Percentiles rank a stretch among this genome's conserved stretches.
These are phyloP conservation scores for Penicillium palitans DNA, from an alignment of 2,329 filamentous ascomycete species.

Conservation along the genomic window DNA sequence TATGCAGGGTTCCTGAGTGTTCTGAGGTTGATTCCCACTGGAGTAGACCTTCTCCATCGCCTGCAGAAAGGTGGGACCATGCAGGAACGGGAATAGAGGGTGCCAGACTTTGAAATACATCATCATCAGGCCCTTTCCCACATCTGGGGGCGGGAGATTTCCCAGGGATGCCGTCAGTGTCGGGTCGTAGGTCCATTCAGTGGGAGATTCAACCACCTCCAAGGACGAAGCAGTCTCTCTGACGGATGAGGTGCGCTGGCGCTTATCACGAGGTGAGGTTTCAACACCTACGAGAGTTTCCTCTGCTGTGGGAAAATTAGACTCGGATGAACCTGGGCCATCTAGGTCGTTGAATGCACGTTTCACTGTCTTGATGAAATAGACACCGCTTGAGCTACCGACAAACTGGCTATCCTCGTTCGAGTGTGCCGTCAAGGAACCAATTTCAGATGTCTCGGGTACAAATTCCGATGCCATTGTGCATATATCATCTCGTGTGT, in stretches of 20 bases:
- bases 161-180: constrained; percentile 29
- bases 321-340: constrained; percentile 16
- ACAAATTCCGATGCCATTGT: constrained; percentile 23
- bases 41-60: constrained; percentile 48
- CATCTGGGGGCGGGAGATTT: constrained; percentile 28
- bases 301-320: constrained; percentile 33
- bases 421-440: constrained; percentile 45
- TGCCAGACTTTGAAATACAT: constrained; percentile 55
- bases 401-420: constrained; percentile 53
- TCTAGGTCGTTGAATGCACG: constrained; percentile 48
- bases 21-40: constrained; percentile 1
- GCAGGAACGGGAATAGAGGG: constrained; percentile 54
- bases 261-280: constrained; percentile 23
- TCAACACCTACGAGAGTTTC: constrained; percentile 33
- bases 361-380: constrained; percentile 56
- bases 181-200: constrained; percentile 33
- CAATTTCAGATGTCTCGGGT: constrained; percentile 40
- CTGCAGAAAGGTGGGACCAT: constrained; percentile 52
- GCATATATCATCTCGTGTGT: not conserved
- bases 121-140: constrained; percentile 48
- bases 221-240: constrained; percentile 1
- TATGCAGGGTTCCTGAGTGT: not conserved
- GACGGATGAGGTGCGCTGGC: constrained; percentile 11
- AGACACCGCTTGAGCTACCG: constrained; percentile 55
- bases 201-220: constrained; percentile 8